Evolutionary conservation across 108 stramenopile species (phyloP).

Genomic region (Discostella pseudostelligera): DNA sequence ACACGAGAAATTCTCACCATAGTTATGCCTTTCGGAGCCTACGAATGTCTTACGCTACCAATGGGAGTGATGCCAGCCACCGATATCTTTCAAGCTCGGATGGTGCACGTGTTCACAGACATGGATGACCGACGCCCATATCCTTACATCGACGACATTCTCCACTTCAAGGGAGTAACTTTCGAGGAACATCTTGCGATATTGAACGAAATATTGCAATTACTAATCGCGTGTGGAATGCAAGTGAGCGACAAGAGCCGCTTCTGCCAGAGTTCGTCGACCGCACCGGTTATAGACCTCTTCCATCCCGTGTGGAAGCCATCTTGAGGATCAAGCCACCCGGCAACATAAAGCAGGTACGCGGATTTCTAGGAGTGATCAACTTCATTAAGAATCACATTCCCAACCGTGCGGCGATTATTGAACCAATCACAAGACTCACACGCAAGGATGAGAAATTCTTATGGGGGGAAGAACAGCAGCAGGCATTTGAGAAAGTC

Average conservation of each 20-base stretch:
- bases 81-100: conserved; percentile 14
- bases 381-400: conserved; percentile 42
- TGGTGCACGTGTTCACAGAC: background rate
- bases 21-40: conserved; percentile 3
- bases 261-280: conserved; percentile 13
- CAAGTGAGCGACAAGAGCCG: conserved; percentile 30
- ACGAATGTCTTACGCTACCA: background rate
- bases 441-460: conserved; percentile 16
- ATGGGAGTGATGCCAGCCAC: conserved; percentile 18
- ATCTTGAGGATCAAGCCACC: conserved; percentile 20
- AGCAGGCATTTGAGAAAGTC: background rate
- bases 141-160: conserved; percentile 12
- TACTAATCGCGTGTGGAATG: conserved; percentile 16
- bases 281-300: conserved; percentile 3
- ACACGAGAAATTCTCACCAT: conserved; percentile 11
- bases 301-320: conserved; percentile 10
- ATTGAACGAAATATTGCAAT: background rate
- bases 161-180: conserved; percentile 5
- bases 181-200: conserved; percentile 6
- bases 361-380: conserved; percentile 33
- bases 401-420: conserved; percentile 18
- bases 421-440: conserved; percentile 27
- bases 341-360: conserved; percentile 11
- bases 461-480: conserved; percentile 3
- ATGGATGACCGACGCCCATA: background rate